Evolutionary conservation across 352 stramenopile species (phyloP).

Genomic region (Phytophthora chlamydospora): DNA sequence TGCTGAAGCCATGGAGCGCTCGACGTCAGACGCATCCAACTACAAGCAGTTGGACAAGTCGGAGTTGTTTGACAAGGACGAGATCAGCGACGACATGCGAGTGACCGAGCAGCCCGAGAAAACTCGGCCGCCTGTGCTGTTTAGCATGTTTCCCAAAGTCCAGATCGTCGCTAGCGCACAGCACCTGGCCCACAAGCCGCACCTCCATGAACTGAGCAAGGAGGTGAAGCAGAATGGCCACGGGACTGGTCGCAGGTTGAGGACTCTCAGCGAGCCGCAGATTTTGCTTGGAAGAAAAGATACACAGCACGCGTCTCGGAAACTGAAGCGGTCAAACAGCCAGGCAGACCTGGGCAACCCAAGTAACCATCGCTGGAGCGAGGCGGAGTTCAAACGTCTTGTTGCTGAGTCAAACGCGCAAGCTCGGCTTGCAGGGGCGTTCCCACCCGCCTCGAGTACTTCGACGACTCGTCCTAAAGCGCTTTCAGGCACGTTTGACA

Average conservation of each 20-base stretch:
- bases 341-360: conserved; percentile 67
- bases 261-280: conserved; percentile 68
- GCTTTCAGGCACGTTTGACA: conserved; percentile 68
- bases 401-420: conserved; percentile 70
- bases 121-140: conserved; percentile 55
- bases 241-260: conserved; percentile 36
- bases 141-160: conserved; percentile 88
- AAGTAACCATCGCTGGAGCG: conserved; percentile 75
- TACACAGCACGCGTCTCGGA: conserved; percentile 40
- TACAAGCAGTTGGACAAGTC: conserved; percentile 70
- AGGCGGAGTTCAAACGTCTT: conserved; percentile 75
- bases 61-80: conserved; percentile 81
- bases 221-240: conserved; percentile 45
- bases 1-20: conserved; percentile 66
- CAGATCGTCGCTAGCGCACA: conserved; percentile 84
- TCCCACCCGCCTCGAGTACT: conserved; percentile 34
- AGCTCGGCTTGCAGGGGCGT: conserved; percentile 49
- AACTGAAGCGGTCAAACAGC: conserved; percentile 78
- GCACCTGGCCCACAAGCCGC: conserved; percentile 74
- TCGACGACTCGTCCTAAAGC: conserved; percentile 55
- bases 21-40: conserved; percentile 59
- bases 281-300: conserved; percentile 46
- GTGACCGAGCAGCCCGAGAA: conserved; percentile 66
- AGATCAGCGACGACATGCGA: conserved; percentile 74
- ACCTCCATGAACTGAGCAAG: conserved; percentile 56